A percentile compares a stretch with the other conserved stretches of the same genome.
These are phyloP conservation scores for sorghum (Sorghum bicolor) DNA, from an alignment of 176 grass and related monocot genomes.

Conservation along the genomic window DNA sequence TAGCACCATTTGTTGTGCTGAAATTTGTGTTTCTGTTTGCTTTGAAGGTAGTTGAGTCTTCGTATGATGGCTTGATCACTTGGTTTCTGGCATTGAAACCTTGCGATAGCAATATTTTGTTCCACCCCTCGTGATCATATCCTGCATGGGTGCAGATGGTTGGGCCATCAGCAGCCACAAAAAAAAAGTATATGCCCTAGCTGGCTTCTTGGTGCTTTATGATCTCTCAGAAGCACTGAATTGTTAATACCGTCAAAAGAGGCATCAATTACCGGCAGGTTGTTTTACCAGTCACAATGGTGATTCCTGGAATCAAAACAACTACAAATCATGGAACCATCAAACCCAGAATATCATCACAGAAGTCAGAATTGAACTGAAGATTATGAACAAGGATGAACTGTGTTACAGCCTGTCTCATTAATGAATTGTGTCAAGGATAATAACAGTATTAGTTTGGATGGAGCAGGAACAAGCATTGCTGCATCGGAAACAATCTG, in stretches of 20 bases:
- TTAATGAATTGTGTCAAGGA: neutral
- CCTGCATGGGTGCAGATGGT: constrained; percentile 20
- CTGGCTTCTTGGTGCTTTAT: constrained; percentile 22
- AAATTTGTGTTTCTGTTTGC: constrained; percentile 21
- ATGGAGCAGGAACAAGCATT: neutral
- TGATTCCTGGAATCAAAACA: constrained; percentile 10
- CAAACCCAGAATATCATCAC: neutral
- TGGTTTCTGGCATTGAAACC: constrained; percentile 27
- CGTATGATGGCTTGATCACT: constrained; percentile 19
- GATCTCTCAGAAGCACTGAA: constrained; percentile 17
- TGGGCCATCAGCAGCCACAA: constrained; percentile 9
- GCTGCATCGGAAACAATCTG: neutral
- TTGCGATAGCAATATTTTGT: neutral
- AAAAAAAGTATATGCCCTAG: constrained; percentile 14
- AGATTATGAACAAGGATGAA: constrained; percentile 24
- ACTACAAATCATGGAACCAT: constrained; percentile 10
- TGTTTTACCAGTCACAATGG: constrained; percentile 6
- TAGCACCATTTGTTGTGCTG: constrained; percentile 13
- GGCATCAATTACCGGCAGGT: neutral
- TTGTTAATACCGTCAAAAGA: constrained; percentile 4
- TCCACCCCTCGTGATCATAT: constrained; percentile 19
- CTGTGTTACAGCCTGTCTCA: neutral
- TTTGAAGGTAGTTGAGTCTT: constrained; percentile 40
- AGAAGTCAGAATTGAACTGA: neutral
- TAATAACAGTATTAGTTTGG: neutral